Conservation (phyloP, 768 basidiomycete genomes). For the Ephemerocybe angulata region DNA sequence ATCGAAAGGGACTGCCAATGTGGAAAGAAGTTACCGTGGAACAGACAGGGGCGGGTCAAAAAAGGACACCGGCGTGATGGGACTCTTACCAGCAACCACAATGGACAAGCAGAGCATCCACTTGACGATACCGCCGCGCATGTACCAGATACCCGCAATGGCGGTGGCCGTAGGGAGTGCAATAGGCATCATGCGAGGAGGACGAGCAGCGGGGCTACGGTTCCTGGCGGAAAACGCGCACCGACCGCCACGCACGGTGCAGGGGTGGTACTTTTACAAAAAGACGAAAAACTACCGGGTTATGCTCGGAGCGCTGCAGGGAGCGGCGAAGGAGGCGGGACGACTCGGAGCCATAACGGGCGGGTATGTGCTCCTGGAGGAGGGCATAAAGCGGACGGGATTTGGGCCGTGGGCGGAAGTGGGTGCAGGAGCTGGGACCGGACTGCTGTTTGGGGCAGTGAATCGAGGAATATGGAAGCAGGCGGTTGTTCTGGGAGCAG, state of each 20-base stretch:
- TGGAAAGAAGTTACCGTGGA: background rate
- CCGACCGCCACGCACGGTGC: conserved; percentile 75
- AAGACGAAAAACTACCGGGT: conserved; percentile 94
- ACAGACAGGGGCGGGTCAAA: background rate
- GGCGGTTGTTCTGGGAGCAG: conserved; percentile 50
- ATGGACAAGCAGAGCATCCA: conserved; percentile 21
- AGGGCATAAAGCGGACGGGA: conserved; percentile 34
- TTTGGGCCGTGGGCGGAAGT: conserved; percentile 43
- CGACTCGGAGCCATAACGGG: conserved; percentile 41
- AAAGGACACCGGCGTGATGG: background rate
- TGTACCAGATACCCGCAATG: conserved; percentile 58
- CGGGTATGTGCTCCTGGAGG: conserved; percentile 44
- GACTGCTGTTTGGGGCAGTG: conserved; percentile 55
- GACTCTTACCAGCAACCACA: background rate
- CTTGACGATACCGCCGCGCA: conserved; percentile 51
- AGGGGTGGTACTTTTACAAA: conserved; percentile 95
- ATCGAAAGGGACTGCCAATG: background rate
- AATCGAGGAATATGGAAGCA: conserved; percentile 59
- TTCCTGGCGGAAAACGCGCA: conserved; percentile 95
- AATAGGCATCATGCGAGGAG: conserved; percentile 72
- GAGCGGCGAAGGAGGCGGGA: conserved; percentile 54
- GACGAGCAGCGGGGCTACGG: conserved; percentile 64
- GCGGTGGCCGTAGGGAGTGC: conserved; percentile 60
- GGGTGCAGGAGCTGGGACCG: conserved; percentile 65
- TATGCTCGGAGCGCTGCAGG: conserved; percentile 66